Conservation (phyloP, 2,329 filamentous ascomycete species). For the Diplodia scrobiculata region DNA sequence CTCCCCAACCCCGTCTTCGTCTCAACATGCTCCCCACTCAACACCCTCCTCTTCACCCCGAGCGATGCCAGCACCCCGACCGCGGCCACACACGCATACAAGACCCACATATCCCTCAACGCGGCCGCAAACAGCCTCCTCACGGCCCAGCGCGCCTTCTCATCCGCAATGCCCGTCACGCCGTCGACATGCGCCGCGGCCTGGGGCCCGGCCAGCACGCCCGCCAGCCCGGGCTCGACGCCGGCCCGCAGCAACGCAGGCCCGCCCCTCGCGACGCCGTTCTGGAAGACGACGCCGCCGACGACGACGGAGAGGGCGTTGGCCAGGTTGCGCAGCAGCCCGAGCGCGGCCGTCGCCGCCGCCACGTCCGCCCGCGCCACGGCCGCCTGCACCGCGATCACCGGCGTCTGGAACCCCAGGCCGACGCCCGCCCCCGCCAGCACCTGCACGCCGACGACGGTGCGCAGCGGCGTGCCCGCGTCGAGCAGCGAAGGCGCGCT, state of each 20-base stretch:
- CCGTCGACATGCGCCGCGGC: slow-evolving; percentile 58
- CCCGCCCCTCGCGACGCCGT: slow-evolving; percentile 56
- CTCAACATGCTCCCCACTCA: slow-evolving; percentile 51
- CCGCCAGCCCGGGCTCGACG: slow-evolving; percentile 50
- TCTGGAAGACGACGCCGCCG: slow-evolving; percentile 56
- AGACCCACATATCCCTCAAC: slow-evolving; percentile 53
- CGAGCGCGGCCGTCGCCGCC: slow-evolving; percentile 56
- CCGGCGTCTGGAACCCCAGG: slow-evolving; percentile 57
- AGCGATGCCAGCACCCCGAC: slow-evolving; percentile 45
- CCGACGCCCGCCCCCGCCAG: slow-evolving; percentile 56
- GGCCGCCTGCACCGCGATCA: slow-evolving; percentile 59
- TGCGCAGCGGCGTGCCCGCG: slow-evolving; percentile 36
- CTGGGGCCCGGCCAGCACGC: slow-evolving; percentile 57
- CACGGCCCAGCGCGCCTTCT: slow-evolving; percentile 55
- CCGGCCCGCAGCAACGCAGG: slow-evolving; percentile 47
- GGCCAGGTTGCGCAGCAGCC: slow-evolving; percentile 52
- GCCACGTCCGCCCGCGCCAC: slow-evolving; percentile 52
- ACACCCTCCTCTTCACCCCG: slow-evolving; percentile 45
- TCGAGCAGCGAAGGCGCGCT: slow-evolving; percentile 38
- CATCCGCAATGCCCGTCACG: slow-evolving; percentile 52
- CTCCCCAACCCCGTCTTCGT: slow-evolving; percentile 50
- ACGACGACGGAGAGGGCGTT: slow-evolving; percentile 54
- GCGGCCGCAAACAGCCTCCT: slow-evolving; percentile 49
- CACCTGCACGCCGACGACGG: slow-evolving; percentile 54
- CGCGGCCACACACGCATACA: slow-evolving; percentile 47